Conservation (phyloP, 306 rosid species). For the Pterocarpus macrocarpus region DNA sequence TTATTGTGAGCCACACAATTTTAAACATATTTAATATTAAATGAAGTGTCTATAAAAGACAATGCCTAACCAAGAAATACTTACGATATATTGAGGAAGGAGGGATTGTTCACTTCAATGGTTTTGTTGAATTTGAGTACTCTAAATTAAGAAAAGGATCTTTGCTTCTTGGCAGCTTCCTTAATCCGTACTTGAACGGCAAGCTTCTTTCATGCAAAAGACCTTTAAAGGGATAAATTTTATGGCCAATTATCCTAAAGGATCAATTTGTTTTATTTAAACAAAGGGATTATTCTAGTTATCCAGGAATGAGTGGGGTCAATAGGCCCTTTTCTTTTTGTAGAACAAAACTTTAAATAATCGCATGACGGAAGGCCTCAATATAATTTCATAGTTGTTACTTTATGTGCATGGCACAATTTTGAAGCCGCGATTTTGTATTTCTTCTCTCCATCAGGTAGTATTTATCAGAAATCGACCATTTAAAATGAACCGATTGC, state of each 20-base stretch:
- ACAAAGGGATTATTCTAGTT: not conserved
- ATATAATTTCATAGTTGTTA: not conserved
- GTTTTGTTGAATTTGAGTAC: not conserved
- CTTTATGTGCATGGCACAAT: not conserved
- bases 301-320: not conserved
- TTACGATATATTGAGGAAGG: not conserved
- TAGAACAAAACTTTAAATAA: no score
- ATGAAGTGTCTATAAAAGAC: no score
- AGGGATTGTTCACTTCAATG: conserved; percentile 13
- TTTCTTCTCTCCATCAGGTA: not conserved
- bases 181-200: not conserved
- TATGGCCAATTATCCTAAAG: not conserved
- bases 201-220: not conserved
- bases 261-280: not conserved
- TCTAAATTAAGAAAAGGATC: not conserved
- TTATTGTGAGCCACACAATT: no score
- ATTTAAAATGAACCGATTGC: not conserved
- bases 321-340: not conserved
- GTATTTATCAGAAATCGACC: not conserved
- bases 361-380: no score
- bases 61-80: no score
- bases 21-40: no score
- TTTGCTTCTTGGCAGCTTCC: conserved; percentile 18
- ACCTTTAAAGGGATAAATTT: not conserved
- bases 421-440: not conserved